phyloP scores from a whole-genome alignment of 2,329 filamentous ascomycete species.

The Colletotrichum phormii region DNA sequence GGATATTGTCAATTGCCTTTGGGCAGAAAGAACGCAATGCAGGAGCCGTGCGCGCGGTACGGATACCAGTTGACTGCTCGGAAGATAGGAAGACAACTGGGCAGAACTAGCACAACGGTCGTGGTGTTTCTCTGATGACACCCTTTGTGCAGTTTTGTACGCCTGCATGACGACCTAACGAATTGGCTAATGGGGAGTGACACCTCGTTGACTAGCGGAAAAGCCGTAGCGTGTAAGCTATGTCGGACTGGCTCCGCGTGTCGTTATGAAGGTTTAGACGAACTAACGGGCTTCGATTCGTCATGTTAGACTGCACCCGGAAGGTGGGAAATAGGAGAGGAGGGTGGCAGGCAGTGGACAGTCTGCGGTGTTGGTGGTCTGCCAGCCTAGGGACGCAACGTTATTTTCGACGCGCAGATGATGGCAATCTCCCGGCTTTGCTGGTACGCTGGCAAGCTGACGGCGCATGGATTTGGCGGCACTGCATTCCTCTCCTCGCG shows the following conservation, averaged over 20 bases:
- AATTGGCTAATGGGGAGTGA: conserved; percentile 5
- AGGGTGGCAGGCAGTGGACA: not conserved
- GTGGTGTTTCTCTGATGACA: conserved; percentile 9
- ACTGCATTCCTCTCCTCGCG: not conserved
- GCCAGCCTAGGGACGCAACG: not conserved
- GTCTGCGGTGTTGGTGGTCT: conserved; percentile 37
- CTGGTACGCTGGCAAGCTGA: not conserved
- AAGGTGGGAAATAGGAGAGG: conserved; percentile 17
- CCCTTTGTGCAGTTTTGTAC: not conserved
- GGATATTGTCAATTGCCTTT: conserved; percentile 12
- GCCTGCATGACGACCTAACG: not conserved
- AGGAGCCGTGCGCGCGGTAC: conserved; percentile 21
- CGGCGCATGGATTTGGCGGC: not conserved
- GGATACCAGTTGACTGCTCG: not conserved
- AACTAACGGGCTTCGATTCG: conserved; percentile 8
- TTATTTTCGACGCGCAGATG: not conserved
- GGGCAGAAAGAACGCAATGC: not conserved
- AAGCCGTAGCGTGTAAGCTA: not conserved
- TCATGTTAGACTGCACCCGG: not conserved
- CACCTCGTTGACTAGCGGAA: not conserved
- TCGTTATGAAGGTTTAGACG: conserved; percentile 5
- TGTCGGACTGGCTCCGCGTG: not conserved
- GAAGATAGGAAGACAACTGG: not conserved
- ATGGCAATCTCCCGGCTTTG: conserved; percentile 5
- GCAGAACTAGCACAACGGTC: conserved; percentile 2